phyloP scores from a whole-genome alignment of 257 asterid species.

The Primulina huaijiensis region DNA sequence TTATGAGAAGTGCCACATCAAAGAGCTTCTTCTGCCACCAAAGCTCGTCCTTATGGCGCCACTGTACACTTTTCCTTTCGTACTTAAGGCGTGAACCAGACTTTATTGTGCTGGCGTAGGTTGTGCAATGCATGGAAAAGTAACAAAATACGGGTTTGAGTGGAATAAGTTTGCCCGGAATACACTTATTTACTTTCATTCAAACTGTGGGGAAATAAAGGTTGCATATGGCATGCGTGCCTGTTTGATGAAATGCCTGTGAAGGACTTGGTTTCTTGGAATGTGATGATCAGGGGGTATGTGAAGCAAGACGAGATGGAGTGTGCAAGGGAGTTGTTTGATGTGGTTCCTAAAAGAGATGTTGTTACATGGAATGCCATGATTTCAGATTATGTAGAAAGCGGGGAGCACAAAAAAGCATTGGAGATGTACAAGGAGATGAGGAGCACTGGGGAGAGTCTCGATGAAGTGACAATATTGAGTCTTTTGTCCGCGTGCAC shows the following conservation, averaged over 20 bases:
- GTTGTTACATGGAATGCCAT: constrained; percentile 73
- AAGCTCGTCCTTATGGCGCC: constrained; percentile 41
- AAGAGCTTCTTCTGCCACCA: constrained; percentile 38
- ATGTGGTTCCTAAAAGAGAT: constrained; percentile 47
- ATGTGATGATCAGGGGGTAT: constrained; percentile 74
- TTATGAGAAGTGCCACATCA: constrained; percentile 35
- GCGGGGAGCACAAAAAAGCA: constrained; percentile 40
- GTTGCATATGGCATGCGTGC: constrained; percentile 38
- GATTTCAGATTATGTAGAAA: constrained; percentile 63
- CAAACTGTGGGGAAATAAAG: constrained; percentile 56
- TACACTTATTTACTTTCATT: constrained; percentile 63
- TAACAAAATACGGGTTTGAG: constrained; percentile 61
- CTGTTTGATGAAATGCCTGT: constrained; percentile 60
- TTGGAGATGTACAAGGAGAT: constrained; percentile 58
- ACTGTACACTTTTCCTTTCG: constrained; percentile 63
- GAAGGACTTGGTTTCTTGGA: constrained; percentile 77
- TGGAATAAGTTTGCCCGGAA: constrained; percentile 57
- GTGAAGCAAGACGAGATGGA: constrained; percentile 65
- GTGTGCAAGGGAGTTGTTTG: constrained; percentile 54
- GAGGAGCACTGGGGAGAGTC: constrained; percentile 41
- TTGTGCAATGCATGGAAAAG: constrained; percentile 51
- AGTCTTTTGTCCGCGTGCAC: constrained; percentile 72
- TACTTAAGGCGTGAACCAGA: constrained; percentile 63
- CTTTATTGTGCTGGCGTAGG: constrained; percentile 57
- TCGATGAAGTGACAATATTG: constrained; percentile 70